Base-by-base conservation (phyloP, 768 basidiomycete species). In the Boletus tylopilopsis region DNA sequence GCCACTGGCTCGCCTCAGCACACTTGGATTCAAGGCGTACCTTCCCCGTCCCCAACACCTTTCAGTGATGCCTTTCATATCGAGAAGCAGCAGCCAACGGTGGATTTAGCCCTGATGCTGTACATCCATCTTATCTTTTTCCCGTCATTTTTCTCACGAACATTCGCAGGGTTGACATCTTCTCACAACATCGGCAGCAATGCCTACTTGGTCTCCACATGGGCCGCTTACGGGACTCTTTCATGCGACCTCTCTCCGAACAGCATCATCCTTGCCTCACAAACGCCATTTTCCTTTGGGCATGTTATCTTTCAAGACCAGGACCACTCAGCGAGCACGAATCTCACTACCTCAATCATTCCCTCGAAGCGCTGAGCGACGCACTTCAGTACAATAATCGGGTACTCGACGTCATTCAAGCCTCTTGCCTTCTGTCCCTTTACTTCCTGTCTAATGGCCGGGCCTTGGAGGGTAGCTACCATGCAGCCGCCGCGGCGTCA, bases 251-350 rank as follows among this genome's bases (percentile, higher is more conserved):
- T 15, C 46, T 64, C 5, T 56, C 76, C 40, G 81, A 87, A 49
- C 86, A 85, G 47, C 81, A 81, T 18, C 89, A 91, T 59, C 83
- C 89, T 9, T 80, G 77, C 46, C 76, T 92, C 13, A 80, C 90
- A 75, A 87, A 90, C 61, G 77, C 87, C 53, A 84, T 90, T 60
- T 91, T 83, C 63, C 78, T 90, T 7, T 90, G 88, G 84, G 84
- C 87, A 2, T 90, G 87, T 64, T 87, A 85, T 62, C 76, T 90
- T 34, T 87, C 89, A 10, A 76, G 85, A 19, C 82, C 87, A 7
- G 84, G 81, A 33, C 76, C 80, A 6, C 72, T 90, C 12, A 79
- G 79, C 57, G 79, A 82, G 44, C 84, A 89, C 60, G 87, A 91
- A 67, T 75, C 79, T 15, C 79, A 82, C 54, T 91, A 87, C 60